phyloP scores from a whole-genome alignment of 495 filamentous ascomycete genomes.

The Margaritispora aquatica region DNA sequence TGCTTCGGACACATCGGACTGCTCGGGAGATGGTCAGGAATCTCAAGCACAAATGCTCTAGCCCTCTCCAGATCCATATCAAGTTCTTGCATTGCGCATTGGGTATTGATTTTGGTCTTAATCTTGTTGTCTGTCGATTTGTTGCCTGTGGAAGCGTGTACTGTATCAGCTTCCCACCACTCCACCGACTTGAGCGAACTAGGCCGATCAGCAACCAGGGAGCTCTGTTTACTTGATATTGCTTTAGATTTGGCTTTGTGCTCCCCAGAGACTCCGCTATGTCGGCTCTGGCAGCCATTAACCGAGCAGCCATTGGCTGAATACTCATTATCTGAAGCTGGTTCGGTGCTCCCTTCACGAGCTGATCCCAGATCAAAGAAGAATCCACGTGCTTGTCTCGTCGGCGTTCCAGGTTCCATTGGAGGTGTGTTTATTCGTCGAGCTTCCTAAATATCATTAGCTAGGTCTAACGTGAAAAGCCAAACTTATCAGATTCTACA shows the following conservation, averaged over 20 bases:
- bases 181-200: not conserved
- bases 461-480: too few species aligned
- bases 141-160: not conserved
- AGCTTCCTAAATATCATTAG: slow-evolving; percentile 33
- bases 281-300: not conserved
- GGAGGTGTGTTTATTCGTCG: slow-evolving; percentile 42
- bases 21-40: slow-evolving; percentile 58
- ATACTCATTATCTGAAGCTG: not conserved
- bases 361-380: slow-evolving; percentile 40
- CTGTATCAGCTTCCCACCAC: slow-evolving; percentile 11
- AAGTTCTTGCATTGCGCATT: too few species aligned
- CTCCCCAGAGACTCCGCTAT: not conserved
- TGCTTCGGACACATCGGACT: slow-evolving; percentile 60
- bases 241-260: not conserved
- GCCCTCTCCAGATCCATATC: too few species aligned
- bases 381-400: slow-evolving; percentile 33
- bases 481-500: too few species aligned
- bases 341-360: not conserved
- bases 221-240: not conserved
- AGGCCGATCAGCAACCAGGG: not conserved
- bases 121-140: slow-evolving; percentile 2
- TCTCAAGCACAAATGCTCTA: slow-evolving; percentile 45
- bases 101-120: not conserved
- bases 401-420: slow-evolving; percentile 26
- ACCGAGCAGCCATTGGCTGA: not conserved